Base-by-base conservation (phyloP, 73 alveolate genomes). In the Paramecium biaurelia region DNA sequence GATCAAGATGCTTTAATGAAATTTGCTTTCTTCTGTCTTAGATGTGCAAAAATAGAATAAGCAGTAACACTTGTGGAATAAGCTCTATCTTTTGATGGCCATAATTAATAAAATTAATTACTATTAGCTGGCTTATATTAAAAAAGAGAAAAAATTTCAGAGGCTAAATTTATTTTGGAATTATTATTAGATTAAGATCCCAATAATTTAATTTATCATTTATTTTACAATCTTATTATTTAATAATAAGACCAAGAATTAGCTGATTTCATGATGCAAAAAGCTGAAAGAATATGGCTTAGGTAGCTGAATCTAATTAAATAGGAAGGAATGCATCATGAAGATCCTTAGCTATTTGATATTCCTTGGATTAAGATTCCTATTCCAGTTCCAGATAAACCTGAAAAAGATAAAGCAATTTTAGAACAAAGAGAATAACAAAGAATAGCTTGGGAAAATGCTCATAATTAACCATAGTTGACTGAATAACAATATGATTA, bases 1-100 rank as follows among this genome's bases (percentile, higher is more conserved):
- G 97, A 97, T 45, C 85, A 93, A n/a, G 94, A 92, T 35, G 49
- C 89, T 18, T 85, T 95, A 93, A 92, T 95, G 79, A 96, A 92
- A 30, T 92, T 88, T 59, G 95, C 97, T 11, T 59, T 93, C 32
- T 96, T 94, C 79, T 95, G 92, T 76, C 92, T 95, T 24, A 96
- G 98, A 76, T 92, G 93, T 38, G 96, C 95, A 21, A 92, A 96
- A 37, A 70, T 93, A n/a, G 96, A 85, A 6, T 85, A 92, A 41
- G 99, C 98, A 4, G 97, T 96, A 49, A 93, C 92, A 43, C 93
- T 92, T 76, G 88, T 95, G 28, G 93, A 93, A 95, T 96, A 96
- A 53, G 95, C 96, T 0, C 57, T 94, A 35, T 95, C 95, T 10
- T 92, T 92, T 68, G 86, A 92, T 82, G 93, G 79, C 1, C 72